These are phyloP conservation scores for Rubia balearica DNA, from an alignment of 305 asterid species.

Conservation along the genomic window DNA sequence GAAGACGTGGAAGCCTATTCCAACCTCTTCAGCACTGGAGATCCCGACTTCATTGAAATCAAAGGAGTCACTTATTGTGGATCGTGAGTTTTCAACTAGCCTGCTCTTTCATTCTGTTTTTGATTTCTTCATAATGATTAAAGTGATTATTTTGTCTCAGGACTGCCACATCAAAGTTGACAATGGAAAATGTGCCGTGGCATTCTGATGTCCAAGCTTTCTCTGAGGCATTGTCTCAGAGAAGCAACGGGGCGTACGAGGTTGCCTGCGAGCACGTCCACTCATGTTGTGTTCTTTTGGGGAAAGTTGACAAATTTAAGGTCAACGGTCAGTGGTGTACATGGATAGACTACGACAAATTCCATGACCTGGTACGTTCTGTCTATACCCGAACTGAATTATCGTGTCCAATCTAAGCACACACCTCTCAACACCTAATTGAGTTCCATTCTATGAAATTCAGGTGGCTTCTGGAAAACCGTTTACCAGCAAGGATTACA, in stretches of 20 bases:
- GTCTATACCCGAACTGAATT: neutral
- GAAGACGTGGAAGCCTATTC: constrained; percentile 89
- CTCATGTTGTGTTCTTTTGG: constrained; percentile 90
- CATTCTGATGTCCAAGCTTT: constrained; percentile 83
- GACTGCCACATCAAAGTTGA: constrained; percentile 89
- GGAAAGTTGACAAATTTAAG: constrained; percentile 74
- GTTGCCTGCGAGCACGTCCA: constrained; percentile 95
- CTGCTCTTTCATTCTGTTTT: neutral
- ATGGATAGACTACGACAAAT: constrained; percentile 91
- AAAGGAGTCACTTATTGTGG: constrained; percentile 99
- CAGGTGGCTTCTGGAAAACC: constrained; percentile 68
- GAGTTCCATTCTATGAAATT: neutral
- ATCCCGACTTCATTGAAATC: constrained; percentile 87
- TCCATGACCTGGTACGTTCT: constrained; percentile 74
- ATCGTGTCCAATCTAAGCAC: neutral
- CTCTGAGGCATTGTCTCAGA: constrained; percentile 68
- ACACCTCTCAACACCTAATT: neutral
- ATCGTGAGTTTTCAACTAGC: constrained; percentile 47
- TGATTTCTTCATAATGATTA: neutral
- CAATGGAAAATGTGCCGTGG: constrained; percentile 98
- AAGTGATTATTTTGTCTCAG: constrained; percentile 26
- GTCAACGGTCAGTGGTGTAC: constrained; percentile 78
- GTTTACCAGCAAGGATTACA: constrained; percentile 76
- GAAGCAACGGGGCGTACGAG: constrained; percentile 76
- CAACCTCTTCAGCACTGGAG: constrained; percentile 57